A percentile compares a stretch with the other conserved stretches of the same genome.
Conservation (phyloP, 768 basidiomycete species). For the Boletus tomentosulus region DNA sequence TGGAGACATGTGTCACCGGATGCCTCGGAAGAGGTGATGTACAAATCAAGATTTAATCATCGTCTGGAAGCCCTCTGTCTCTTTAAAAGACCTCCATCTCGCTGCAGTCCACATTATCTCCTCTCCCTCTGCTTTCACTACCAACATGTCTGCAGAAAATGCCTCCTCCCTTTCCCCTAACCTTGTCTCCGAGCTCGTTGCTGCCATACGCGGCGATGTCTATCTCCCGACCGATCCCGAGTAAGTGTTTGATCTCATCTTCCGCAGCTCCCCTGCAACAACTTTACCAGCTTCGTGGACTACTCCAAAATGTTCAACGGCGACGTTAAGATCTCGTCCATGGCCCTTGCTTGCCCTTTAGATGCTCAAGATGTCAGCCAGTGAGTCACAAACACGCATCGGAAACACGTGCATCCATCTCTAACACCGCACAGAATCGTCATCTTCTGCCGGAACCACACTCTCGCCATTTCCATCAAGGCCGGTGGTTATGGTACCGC, state of each 20-base stretch:
- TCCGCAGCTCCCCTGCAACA: not conserved
- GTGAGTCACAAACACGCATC: constrained; percentile 40
- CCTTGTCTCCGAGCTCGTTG: constrained; percentile 43
- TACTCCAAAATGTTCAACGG: constrained; percentile 67
- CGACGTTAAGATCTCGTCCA: constrained; percentile 55
- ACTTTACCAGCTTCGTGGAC: constrained; percentile 22
- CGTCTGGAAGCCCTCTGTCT: not conserved
- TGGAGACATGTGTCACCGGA: not conserved
- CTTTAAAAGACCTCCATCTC: constrained; percentile 15
- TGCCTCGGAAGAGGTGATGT: constrained; percentile 4
- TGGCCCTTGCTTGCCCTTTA: constrained; percentile 66
- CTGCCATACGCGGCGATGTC: constrained; percentile 44
- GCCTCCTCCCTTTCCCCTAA: constrained; percentile 14
- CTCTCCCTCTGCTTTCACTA: not conserved
- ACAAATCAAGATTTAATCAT: constrained; percentile 12
- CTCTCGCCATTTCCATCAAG: constrained; percentile 74
- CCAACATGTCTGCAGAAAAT: constrained; percentile 15
- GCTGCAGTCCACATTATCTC: constrained; percentile 6
- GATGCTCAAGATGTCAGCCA: constrained; percentile 81
- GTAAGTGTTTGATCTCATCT: constrained; percentile 24
- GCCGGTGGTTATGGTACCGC: constrained; percentile 90
- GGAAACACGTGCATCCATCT: constrained; percentile 4
- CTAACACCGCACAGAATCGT: constrained; percentile 46
- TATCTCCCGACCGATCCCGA: constrained; percentile 41
- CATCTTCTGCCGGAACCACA: constrained; percentile 67